Conservation (phyloP, 305 asterid species). For the Fraxinus ornus region DNA sequence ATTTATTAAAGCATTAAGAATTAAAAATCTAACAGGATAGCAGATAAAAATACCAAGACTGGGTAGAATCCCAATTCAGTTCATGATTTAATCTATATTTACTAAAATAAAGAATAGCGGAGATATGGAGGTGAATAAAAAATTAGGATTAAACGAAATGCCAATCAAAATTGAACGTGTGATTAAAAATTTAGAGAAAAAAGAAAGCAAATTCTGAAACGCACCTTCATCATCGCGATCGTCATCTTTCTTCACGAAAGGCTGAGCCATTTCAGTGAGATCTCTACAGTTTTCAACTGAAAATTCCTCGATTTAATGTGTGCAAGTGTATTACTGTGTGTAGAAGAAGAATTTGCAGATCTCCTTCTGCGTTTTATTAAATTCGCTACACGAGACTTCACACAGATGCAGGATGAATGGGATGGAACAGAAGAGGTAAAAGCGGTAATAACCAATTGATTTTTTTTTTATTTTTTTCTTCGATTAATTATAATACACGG, state of each 20-base stretch:
- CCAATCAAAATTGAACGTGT: neutral
- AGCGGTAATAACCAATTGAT: neutral
- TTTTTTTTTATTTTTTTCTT: neutral
- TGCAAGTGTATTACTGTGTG: neutral
- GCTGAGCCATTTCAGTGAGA: slow-evolving; percentile 70
- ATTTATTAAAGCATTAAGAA: neutral
- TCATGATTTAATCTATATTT: neutral
- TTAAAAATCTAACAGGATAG: neutral
- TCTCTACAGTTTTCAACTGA: slow-evolving; percentile 21
- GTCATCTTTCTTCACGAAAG: slow-evolving; percentile 83
- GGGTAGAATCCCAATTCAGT: neutral
- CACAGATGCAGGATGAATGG: neutral
- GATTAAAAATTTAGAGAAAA: neutral
- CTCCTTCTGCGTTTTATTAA: slow-evolving; percentile 14
- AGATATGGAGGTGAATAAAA: slow-evolving; percentile 1
- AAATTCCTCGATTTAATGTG: slow-evolving; percentile 4
- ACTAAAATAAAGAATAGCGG: neutral
- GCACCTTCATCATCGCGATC: slow-evolving; percentile 95
- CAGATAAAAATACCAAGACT: neutral
- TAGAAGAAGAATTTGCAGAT: slow-evolving; percentile 29
- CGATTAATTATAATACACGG: neutral
- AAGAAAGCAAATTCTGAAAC: neutral
- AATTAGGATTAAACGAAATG: neutral
- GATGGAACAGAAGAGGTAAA: neutral
- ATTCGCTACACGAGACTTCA: neutral